A percentile compares a stretch with the other conserved stretches of the same genome.
phyloP scores from a whole-genome alignment of 2,329 filamentous ascomycete genomes.

The Diplodia sapinea region DNA sequence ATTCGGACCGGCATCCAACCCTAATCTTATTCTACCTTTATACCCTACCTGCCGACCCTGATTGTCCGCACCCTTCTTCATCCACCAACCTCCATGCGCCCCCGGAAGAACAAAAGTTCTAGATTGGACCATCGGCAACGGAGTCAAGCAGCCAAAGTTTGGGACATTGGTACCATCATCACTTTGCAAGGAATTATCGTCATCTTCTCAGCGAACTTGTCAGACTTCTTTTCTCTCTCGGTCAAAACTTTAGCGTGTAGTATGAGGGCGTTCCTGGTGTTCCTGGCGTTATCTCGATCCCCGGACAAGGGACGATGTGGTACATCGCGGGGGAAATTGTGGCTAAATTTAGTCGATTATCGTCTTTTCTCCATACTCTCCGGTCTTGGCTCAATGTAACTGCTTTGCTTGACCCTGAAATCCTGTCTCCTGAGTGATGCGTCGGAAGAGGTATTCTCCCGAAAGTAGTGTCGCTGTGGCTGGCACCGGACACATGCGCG shows the following conservation, averaged over 20 bases:
- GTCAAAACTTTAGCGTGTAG: background rate
- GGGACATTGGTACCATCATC: background rate
- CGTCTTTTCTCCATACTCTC: background rate
- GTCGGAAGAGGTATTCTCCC: background rate
- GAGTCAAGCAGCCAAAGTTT: conserved; percentile 21
- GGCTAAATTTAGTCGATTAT: conserved; percentile 12
- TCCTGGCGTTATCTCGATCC: conserved; percentile 11
- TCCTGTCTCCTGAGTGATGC: conserved; percentile 2
- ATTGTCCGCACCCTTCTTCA: background rate
- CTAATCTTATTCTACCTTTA: background rate
- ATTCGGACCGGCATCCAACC: background rate
- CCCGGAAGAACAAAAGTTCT: conserved; percentile 19
- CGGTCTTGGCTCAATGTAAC: background rate
- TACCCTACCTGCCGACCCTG: background rate
- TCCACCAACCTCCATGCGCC: background rate
- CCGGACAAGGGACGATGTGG: conserved; percentile 1
- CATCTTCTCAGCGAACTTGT: background rate
- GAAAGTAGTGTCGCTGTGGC: background rate
- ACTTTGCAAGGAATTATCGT: background rate
- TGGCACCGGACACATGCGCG: conserved; percentile 4
- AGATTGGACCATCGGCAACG: conserved; percentile 2
- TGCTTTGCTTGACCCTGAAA: background rate
- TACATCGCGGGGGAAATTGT: conserved; percentile 7
- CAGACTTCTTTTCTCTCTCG: background rate
- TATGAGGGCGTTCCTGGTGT: conserved; percentile 7